Evolutionary conservation across 352 stramenopile genomes (phyloP).

Genomic region (Elongisporangium anandrum): DNA sequence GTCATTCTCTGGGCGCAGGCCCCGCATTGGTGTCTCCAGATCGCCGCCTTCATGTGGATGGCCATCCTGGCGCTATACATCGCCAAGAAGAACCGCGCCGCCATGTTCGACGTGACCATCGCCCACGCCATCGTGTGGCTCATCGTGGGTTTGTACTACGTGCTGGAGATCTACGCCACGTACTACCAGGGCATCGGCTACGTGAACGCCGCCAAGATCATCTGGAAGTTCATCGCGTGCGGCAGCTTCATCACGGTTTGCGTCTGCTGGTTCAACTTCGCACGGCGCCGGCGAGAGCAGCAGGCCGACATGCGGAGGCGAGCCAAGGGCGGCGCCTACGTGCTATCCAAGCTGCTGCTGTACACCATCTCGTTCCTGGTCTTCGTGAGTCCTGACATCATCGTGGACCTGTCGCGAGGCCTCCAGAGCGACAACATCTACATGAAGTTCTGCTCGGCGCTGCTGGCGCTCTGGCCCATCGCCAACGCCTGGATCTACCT

Average conservation of each 20-base stretch:
- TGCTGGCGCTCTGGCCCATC: conserved; percentile 76
- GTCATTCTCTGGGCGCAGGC: conserved; percentile 65
- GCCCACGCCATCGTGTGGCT: conserved; percentile 78
- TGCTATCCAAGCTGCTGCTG: conserved; percentile 73
- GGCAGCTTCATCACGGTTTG: conserved; percentile 56
- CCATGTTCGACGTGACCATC: conserved; percentile 68
- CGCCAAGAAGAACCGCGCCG: conserved; percentile 41
- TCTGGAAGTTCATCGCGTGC: conserved; percentile 69
- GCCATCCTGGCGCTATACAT: conserved; percentile 74
- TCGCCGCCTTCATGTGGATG: conserved; percentile 81
- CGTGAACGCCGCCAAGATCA: conserved; percentile 47
- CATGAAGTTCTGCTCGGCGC: conserved; percentile 31
- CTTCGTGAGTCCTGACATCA: conserved; percentile 66
- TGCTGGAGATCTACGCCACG: conserved; percentile 63
- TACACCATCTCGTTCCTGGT: conserved; percentile 76
- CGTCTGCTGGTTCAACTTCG: conserved; percentile 56
- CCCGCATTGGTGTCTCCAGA: conserved; percentile 72
- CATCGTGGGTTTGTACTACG: conserved; percentile 68
- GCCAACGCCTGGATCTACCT: conserved; percentile 76
- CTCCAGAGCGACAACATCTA: conserved; percentile 34
- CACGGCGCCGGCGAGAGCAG: conserved; percentile 37
- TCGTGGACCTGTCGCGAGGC: conserved; percentile 52
- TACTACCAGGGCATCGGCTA: conserved; percentile 47
- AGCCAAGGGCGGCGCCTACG: conserved; percentile 45
- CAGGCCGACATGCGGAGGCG: conserved; percentile 10